Evolutionary conservation across 148 eudicot species (phyloP).

Genomic region (Fallopia convolvulus): DNA sequence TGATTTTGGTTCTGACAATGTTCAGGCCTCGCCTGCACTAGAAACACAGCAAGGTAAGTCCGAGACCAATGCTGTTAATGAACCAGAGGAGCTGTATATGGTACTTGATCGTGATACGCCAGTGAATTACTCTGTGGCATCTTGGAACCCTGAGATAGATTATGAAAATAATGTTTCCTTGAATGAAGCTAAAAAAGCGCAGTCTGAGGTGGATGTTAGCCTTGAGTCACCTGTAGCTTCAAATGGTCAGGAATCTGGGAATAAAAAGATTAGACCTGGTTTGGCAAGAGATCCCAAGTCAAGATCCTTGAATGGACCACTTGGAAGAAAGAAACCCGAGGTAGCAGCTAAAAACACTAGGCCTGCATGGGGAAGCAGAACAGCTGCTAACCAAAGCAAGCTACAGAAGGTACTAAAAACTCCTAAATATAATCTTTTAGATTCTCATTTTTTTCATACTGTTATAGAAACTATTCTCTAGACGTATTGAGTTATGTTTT

Average conservation of each 20-base stretch:
- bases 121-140: slow-evolving; percentile 28
- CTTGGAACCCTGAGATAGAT: slow-evolving; percentile 70
- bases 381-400: slow-evolving; percentile 34
- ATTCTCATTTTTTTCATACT: background rate
- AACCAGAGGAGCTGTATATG: slow-evolving; percentile 70
- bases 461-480: too few relatives aligned
- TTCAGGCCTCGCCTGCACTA: slow-evolving; percentile 24
- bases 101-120: slow-evolving; percentile 49
- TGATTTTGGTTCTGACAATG: slow-evolving; percentile 38
- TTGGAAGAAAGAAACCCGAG: slow-evolving; percentile 47
- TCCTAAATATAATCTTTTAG: background rate
- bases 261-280: slow-evolving; percentile 23
- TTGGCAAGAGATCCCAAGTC: slow-evolving; percentile 35
- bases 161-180: slow-evolving; percentile 24
- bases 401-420: slow-evolving; percentile 47
- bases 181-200: slow-evolving; percentile 21
- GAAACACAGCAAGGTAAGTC: slow-evolving; percentile 25
- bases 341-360: slow-evolving; percentile 27
- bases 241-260: slow-evolving; percentile 3
- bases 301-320: slow-evolving; percentile 32
- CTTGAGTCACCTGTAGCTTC: slow-evolving; percentile 19
- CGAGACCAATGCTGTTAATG: slow-evolving; percentile 26
- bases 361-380: slow-evolving; percentile 42
- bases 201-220: slow-evolving; percentile 21
- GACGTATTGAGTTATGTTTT: too few relatives aligned